phyloP scores from a whole-genome alignment of 805 yeast species.

The Metschnikowia borealis region DNA sequence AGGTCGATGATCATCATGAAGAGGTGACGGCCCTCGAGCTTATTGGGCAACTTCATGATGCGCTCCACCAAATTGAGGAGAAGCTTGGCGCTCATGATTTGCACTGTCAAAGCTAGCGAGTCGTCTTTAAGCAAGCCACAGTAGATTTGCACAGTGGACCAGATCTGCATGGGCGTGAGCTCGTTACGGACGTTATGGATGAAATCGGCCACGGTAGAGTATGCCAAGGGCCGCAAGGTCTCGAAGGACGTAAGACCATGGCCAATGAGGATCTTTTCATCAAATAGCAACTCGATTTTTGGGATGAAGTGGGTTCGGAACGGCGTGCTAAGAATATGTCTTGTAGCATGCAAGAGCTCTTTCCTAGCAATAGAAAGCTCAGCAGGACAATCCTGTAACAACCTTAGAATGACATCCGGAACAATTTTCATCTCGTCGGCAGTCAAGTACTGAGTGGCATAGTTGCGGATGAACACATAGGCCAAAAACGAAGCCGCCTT shows the following conservation, averaged over 20 bases:
- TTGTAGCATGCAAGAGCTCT: conserved; percentile 87
- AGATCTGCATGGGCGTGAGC: conserved; percentile 74
- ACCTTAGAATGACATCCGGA: conserved; percentile 81
- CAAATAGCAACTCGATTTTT: conserved; percentile 77
- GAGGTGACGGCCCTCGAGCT: conserved; percentile 77
- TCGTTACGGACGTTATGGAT: conserved; percentile 88
- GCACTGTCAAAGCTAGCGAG: conserved; percentile 81
- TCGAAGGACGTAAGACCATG: conserved; percentile 90
- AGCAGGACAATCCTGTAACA: conserved; percentile 92
- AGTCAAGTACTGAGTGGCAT: conserved; percentile 57
- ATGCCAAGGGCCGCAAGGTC: conserved; percentile 87
- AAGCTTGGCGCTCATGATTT: conserved; percentile 93
- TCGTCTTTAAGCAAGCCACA: conserved; percentile 78
- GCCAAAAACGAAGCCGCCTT: conserved; percentile 95
- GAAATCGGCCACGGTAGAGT: conserved; percentile 92
- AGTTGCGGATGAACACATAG: conserved; percentile 82
- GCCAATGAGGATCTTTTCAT: conserved; percentile 84
- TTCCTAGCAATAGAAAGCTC: conserved; percentile 88
- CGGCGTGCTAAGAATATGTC: conserved; percentile 91
- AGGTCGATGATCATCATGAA: conserved; percentile 84
- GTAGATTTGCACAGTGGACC: conserved; percentile 82
- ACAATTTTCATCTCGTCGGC: conserved; percentile 49
- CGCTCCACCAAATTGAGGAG: conserved; percentile 84
- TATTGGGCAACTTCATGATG: conserved; percentile 75
- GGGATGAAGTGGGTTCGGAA: conserved; percentile 79